Evolutionary conservation across 306 rosid species (phyloP), one percentile per base, ranked within the genome.

Genomic region (Lupinus albus): DNA sequence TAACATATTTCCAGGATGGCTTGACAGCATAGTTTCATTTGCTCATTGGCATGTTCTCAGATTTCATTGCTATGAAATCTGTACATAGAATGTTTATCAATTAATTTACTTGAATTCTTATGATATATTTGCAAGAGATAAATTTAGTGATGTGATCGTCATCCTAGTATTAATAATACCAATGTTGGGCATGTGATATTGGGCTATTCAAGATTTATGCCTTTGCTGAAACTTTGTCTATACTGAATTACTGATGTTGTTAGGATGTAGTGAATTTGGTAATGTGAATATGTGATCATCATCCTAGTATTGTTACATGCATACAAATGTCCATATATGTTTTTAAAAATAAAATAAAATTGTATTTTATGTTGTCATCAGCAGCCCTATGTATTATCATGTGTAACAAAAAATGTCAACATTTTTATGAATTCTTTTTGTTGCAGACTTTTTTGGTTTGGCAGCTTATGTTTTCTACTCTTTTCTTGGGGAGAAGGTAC

Each of bases 401-500:
- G 3, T 57, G 56, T 60, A 52, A 21, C 76, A 56, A 52, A 38
- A 59, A 45, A 59, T 68, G 54, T 66, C 21, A 59, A 54, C 74
- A 49, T 61, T 45, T 69, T 32, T 72, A 44, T 54, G 20, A 32
- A 3, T 44, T 69, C 64, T 18, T 60, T 66, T 32, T 80, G 4
- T 67, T 81, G 93, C 89, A 92, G 97, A 81, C 92, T 2, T 89
- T 81, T 87, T 81, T 92, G 78, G 96, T 92, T 70, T 92, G 97
- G 97, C 97, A 92, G 83, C 86, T 92, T 45, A 64, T 74, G 15
- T 79, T 92, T 72, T 87, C 97, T 14, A 18, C 80, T 41, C 44
- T 87, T 68, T 62, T 89, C 41, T 78, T 91, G 80, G 76, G 86
- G 58, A 89, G 92, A 85, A 85, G 71, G 72, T 87, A 85, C 84